Percentiles rank a stretch among this genome's conserved stretches.
These are phyloP conservation scores for Saccharum spontaneum DNA, from an alignment of 176 grass and related monocot species.

Conservation along the genomic window DNA sequence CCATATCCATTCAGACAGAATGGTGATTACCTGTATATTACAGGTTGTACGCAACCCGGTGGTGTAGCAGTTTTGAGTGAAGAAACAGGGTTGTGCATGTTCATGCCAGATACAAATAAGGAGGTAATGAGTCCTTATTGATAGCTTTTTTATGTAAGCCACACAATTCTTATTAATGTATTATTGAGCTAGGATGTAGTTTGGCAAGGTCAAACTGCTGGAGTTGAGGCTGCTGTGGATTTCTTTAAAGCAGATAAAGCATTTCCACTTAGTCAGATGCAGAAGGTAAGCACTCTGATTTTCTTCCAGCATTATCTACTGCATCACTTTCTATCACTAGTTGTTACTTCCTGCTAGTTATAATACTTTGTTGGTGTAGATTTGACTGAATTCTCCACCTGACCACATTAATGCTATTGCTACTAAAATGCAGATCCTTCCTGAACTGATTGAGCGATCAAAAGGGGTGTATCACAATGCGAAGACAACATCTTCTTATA, in stretches of 20 bases:
- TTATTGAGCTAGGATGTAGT: slow-evolving; percentile 55
- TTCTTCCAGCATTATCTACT: slow-evolving; percentile 7
- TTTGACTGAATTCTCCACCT: slow-evolving; percentile 12
- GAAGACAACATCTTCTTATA: slow-evolving; percentile 65
- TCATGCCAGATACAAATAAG: slow-evolving; percentile 80
- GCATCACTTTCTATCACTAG: slow-evolving; percentile 1
- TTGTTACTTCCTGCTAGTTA: not conserved
- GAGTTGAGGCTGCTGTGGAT: slow-evolving; percentile 74
- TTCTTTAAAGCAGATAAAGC: slow-evolving; percentile 90
- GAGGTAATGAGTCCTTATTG: slow-evolving; percentile 50
- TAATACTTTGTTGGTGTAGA: slow-evolving; percentile 6
- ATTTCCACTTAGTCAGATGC: slow-evolving; percentile 71
- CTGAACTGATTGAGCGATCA: slow-evolving; percentile 67
- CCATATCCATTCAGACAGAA: slow-evolving; percentile 90
- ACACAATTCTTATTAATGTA: slow-evolving; percentile 31
- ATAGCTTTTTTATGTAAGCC: slow-evolving; percentile 16
- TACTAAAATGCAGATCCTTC: slow-evolving; percentile 63
- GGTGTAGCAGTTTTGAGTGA: slow-evolving; percentile 78
- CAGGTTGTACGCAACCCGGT: slow-evolving; percentile 81
- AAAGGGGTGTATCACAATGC: slow-evolving; percentile 80
- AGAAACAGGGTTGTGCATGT: slow-evolving; percentile 77
- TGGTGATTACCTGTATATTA: slow-evolving; percentile 85
- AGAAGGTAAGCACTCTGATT: slow-evolving; percentile 57
- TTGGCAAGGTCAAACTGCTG: slow-evolving; percentile 94
- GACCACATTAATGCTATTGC: slow-evolving; percentile 13